Percentiles rank a stretch among this genome's conserved stretches.
These are phyloP conservation scores for Fusarium sp. DNA, from an alignment of 2,329 filamentous ascomycete species.

Conservation along the genomic window DNA sequence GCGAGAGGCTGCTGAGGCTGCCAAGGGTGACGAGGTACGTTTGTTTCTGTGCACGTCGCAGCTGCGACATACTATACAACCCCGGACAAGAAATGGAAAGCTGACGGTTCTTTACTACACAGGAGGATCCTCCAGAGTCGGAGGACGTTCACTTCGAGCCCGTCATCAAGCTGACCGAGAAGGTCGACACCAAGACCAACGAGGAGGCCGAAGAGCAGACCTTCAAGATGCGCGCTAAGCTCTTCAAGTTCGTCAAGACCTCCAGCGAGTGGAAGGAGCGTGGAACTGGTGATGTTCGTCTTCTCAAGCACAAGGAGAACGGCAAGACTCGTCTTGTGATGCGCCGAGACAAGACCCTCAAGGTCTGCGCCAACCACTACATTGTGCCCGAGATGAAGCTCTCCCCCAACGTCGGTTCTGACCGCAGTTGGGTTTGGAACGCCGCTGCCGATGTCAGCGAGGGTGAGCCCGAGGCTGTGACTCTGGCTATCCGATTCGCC, in stretches of 20 bases:
- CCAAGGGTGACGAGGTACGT: slow-evolving; percentile 66
- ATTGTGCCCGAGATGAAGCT: slow-evolving; percentile 99
- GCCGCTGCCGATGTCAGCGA: slow-evolving; percentile 97
- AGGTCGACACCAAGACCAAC: slow-evolving; percentile 96
- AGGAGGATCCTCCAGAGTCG: slow-evolving; percentile 81
- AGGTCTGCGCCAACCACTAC: slow-evolving; percentile 99
- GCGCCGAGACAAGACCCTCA: slow-evolving; percentile 99
- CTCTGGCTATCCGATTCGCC: slow-evolving; percentile 95
- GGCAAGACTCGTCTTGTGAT: slow-evolving; percentile 97
- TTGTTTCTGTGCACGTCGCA: slow-evolving; percentile 7
- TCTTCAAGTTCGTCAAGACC: slow-evolving; percentile 97
- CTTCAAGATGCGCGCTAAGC: slow-evolving; percentile 99
- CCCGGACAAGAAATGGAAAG: slow-evolving; percentile 1
- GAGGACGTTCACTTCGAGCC: slow-evolving; percentile 97
- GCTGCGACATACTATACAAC: slow-evolving; percentile 16
- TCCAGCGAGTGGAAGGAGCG: slow-evolving; percentile 98
- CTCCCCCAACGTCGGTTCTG: slow-evolving; percentile 95
- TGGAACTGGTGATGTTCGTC: slow-evolving; percentile 92
- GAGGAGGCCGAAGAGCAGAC: slow-evolving; percentile 97
- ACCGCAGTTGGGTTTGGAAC: slow-evolving; percentile 99
- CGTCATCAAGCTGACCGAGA: slow-evolving; percentile 94
- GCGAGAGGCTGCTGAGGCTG: slow-evolving; percentile 66
- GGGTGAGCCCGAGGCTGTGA: slow-evolving; percentile 95
- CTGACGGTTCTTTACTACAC: slow-evolving; percentile 14
- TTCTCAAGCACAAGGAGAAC: slow-evolving; percentile 99